A percentile compares a stretch with the other conserved stretches of the same genome.
Conservation (phyloP, 2,329 filamentous ascomycete genomes). For the Neopestalotiopsis clavispora region DNA sequence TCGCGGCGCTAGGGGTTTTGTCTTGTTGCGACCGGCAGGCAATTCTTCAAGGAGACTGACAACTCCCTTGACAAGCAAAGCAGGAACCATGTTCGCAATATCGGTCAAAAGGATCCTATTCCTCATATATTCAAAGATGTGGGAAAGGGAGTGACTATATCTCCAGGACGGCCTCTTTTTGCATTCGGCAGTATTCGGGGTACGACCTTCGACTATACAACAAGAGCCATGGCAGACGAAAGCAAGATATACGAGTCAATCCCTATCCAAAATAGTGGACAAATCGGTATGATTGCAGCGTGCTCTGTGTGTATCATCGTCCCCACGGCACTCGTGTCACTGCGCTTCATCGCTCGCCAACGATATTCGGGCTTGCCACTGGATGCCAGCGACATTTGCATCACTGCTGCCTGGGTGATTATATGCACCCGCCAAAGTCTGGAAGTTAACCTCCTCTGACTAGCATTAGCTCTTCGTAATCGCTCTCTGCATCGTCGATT, state of each 20-base stretch:
- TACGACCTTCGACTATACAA: neutral
- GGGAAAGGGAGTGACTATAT: neutral
- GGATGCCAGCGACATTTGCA: slow-evolving; percentile 18
- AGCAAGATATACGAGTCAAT: slow-evolving; percentile 15
- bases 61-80: neutral
- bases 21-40: neutral
- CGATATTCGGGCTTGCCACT: slow-evolving; percentile 1
- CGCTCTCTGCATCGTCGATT: slow-evolving; percentile 15
- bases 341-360: slow-evolving; percentile 17
- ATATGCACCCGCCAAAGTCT: neutral
- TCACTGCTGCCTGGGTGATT: slow-evolving; percentile 10
- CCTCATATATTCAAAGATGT: neutral
- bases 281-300: slow-evolving; percentile 12
- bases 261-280: slow-evolving; percentile 17
- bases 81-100: neutral
- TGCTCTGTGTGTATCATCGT: slow-evolving; percentile 14
- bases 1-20: neutral
- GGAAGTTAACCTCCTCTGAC: neutral
- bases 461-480: slow-evolving; percentile 11
- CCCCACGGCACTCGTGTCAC: slow-evolving; percentile 10
- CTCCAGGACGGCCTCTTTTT: neutral
- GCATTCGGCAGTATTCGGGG: neutral
- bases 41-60: neutral
- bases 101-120: neutral
- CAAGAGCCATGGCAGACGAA: neutral